Evolutionary conservation across 208 protist species (phyloP).

Genomic region (Trypanosoma congolense): DNA sequence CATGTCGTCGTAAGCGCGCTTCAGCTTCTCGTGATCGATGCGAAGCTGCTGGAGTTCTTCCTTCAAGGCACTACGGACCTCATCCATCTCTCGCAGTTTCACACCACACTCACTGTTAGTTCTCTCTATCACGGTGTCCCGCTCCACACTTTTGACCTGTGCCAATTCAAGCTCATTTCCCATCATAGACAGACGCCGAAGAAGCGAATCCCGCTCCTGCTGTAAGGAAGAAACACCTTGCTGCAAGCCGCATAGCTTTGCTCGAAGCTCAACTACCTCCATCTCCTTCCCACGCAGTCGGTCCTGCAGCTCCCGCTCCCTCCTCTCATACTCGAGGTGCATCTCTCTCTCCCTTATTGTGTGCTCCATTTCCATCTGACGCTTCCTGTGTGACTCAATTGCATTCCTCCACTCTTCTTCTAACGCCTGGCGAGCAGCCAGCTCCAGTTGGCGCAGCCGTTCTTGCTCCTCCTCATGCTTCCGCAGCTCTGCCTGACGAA

Average conservation of each 20-base stretch:
- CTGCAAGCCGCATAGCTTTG: constrained; percentile 41
- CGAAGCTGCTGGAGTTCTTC: constrained; percentile 11
- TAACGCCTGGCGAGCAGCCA: constrained; percentile 38
- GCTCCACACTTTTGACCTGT: constrained; percentile 46
- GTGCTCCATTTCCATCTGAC: constrained; percentile 43
- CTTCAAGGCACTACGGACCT: constrained; percentile 25
- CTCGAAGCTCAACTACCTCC: constrained; percentile 40
- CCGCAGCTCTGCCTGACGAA: constrained; percentile 40
- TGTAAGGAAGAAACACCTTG: constrained; percentile 41
- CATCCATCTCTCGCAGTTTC: constrained; percentile 23
- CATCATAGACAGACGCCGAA: constrained; percentile 53
- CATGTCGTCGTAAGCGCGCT: constrained; percentile 19
- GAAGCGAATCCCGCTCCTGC: constrained; percentile 59
- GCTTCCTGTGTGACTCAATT: constrained; percentile 38
- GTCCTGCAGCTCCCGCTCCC: constrained; percentile 45
- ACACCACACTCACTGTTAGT: constrained; percentile 25
- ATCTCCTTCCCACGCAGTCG: constrained; percentile 33
- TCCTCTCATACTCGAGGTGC: constrained; percentile 34
- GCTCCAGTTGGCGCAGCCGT: constrained; percentile 48
- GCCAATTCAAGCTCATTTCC: constrained; percentile 69
- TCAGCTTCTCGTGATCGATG: constrained; percentile 26
- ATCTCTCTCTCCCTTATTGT: constrained; percentile 43
- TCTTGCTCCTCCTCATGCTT: constrained; percentile 43
- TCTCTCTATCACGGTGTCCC: constrained; percentile 23
- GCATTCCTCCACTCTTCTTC: constrained; percentile 62